phyloP scores from a whole-genome alignment of 1,139 yeast species.

The Tardiomyces depauwii region DNA sequence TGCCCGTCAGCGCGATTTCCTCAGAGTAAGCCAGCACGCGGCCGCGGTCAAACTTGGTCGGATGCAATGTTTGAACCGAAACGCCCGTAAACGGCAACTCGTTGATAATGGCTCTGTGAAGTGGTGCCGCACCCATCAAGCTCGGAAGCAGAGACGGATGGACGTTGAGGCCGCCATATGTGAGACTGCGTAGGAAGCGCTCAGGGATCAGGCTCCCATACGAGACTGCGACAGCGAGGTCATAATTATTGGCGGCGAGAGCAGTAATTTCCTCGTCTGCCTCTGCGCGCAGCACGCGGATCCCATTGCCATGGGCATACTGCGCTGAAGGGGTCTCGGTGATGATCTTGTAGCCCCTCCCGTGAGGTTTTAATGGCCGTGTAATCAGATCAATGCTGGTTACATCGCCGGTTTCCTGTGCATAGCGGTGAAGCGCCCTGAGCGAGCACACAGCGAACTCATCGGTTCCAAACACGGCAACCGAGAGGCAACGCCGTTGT shows the following conservation, averaged over 20 bases:
- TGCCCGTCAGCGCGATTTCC: constrained; percentile 26
- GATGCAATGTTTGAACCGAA: constrained; percentile 82
- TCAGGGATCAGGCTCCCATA: constrained; percentile 74
- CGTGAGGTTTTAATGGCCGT: constrained; percentile 57
- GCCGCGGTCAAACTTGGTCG: constrained; percentile 77
- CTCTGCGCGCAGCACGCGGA: constrained; percentile 50
- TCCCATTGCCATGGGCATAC: constrained; percentile 26
- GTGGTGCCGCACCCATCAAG: constrained; percentile 84
- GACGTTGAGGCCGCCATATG: constrained; percentile 70
- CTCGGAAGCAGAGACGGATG: constrained; percentile 86
- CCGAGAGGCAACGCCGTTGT: too few relatives aligned
- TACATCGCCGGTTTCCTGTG: constrained; percentile 16
- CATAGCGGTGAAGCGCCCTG: too few relatives aligned
- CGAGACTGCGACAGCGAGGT: constrained; percentile 78
- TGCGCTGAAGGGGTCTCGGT: constrained; percentile 47
- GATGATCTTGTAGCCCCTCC: constrained; percentile 42
- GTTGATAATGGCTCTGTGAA: constrained; percentile 67
- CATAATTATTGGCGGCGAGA: constrained; percentile 27
- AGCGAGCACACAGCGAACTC: neutral
- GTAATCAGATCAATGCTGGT: constrained; percentile 50
- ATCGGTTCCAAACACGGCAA: neutral
- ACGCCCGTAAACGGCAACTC: constrained; percentile 64
- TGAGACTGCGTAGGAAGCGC: constrained; percentile 35
- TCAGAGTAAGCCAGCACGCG: constrained; percentile 50
- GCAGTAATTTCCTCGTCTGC: constrained; percentile 39